These are phyloP conservation scores for Ustilago shanxiensis DNA, from an alignment of 1,284 basidiomycete genomes.

Conservation along the genomic window DNA sequence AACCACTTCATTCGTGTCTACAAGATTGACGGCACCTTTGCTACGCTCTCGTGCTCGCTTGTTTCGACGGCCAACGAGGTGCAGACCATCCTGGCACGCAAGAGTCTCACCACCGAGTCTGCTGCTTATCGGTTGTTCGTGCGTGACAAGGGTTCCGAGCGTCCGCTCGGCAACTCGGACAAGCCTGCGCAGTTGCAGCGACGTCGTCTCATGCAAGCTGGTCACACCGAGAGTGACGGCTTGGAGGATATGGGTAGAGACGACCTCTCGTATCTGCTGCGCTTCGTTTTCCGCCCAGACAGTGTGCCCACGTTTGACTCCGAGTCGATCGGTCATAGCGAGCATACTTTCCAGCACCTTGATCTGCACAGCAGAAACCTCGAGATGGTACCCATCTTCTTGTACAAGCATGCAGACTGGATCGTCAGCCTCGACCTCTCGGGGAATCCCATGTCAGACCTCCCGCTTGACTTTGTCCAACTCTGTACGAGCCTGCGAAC, in stretches of 20 bases:
- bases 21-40: constrained; percentile 80
- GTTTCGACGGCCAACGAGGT: constrained; percentile 79
- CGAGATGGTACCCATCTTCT: constrained; percentile 88
- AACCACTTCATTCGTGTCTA: constrained; percentile 79
- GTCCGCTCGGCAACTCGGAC: constrained; percentile 76
- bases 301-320: constrained; percentile 73
- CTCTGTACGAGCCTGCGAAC: constrained; percentile 86
- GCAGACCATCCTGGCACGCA: constrained; percentile 57
- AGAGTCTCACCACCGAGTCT: constrained; percentile 53
- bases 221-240: constrained; percentile 85
- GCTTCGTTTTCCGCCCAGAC: constrained; percentile 81
- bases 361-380: constrained; percentile 87
- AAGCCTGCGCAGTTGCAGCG: constrained; percentile 87
- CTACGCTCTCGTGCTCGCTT: constrained; percentile 78
- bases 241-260: constrained; percentile 84
- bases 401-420: constrained; percentile 87
- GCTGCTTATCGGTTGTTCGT: constrained; percentile 66
- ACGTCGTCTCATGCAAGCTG: constrained; percentile 87
- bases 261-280: constrained; percentile 86
- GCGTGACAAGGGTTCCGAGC: constrained; percentile 66
- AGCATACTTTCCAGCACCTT: constrained; percentile 78
- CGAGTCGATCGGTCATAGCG: constrained; percentile 59
- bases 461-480: constrained; percentile 96
- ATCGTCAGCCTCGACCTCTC: constrained; percentile 91
- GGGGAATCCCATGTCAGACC: constrained; percentile 94